Conservation (phyloP, 2,329 filamentous ascomycete genomes). For the Meredithiella fracta region DNA sequence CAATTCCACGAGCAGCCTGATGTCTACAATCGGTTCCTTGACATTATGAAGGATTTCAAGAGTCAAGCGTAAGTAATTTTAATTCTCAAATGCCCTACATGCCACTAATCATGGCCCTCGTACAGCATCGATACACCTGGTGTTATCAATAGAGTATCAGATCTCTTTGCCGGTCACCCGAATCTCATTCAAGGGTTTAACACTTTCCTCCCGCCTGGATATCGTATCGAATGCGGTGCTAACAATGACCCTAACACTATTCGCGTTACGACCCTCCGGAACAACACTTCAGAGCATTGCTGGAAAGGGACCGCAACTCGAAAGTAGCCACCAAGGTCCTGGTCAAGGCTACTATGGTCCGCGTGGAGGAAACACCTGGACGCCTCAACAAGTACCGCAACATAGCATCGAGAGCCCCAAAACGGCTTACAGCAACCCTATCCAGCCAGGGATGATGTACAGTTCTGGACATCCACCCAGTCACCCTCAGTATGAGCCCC, state of each 20-base stretch:
- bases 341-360: slow-evolving; percentile 31
- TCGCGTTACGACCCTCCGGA: slow-evolving; percentile 92
- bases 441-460: slow-evolving; percentile 31
- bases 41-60: slow-evolving; percentile 99
- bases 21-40: slow-evolving; percentile 90
- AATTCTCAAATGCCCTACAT: not conserved
- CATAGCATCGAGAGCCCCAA: slow-evolving; percentile 43
- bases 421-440: slow-evolving; percentile 41
- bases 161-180: slow-evolving; percentile 87
- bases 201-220: slow-evolving; percentile 88
- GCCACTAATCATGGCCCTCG: not conserved
- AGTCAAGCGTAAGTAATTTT: slow-evolving; percentile 63
- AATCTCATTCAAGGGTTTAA: slow-evolving; percentile 96
- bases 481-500: slow-evolving; percentile 18
- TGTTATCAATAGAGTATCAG: slow-evolving; percentile 90
- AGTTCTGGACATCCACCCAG: slow-evolving; percentile 20
- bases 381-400: slow-evolving; percentile 29
- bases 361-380: slow-evolving; percentile 36
- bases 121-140: slow-evolving; percentile 74
- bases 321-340: slow-evolving; percentile 26
- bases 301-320: slow-evolving; percentile 28
- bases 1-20: slow-evolving; percentile 94
- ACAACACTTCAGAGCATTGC: slow-evolving; percentile 84
- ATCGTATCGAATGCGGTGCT: slow-evolving; percentile 88
- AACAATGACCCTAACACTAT: slow-evolving; percentile 93